These are phyloP conservation scores for Diplodia intermedia DNA, from an alignment of 2,329 filamentous ascomycete species.

Conservation along the genomic window DNA sequence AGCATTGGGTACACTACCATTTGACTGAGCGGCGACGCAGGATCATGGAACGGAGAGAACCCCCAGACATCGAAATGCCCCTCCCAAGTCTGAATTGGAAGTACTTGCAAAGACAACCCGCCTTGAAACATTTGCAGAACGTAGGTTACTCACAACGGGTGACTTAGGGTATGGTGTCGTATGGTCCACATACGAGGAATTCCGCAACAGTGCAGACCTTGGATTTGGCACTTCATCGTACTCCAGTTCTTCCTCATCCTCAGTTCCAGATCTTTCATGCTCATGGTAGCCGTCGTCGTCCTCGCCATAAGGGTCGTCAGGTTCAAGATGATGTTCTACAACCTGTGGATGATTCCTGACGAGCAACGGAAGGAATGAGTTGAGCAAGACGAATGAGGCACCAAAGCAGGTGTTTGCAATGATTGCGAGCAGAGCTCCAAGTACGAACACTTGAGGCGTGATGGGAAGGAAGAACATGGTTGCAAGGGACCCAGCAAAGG, in stretches of 20 bases:
- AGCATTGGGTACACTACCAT: neutral
- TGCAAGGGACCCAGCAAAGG: conserved; percentile 76
- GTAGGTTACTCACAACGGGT: conserved; percentile 23
- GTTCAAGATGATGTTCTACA: conserved; percentile 30
- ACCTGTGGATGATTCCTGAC: conserved; percentile 81
- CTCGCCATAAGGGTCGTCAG: conserved; percentile 39
- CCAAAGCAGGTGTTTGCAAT: conserved; percentile 94
- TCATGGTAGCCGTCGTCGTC: conserved; percentile 40
- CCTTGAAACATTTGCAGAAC: neutral
- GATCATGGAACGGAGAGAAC: neutral
- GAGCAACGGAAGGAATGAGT: conserved; percentile 90
- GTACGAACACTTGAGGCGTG: conserved; percentile 74
- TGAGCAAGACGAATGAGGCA: conserved; percentile 91
- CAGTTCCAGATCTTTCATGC: conserved; percentile 15
- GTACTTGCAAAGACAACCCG: neutral
- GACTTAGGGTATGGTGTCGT: conserved; percentile 18
- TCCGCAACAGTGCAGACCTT: conserved; percentile 22
- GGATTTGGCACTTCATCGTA: conserved; percentile 2
- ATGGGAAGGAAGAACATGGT: conserved; percentile 91
- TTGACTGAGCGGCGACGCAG: too few species aligned
- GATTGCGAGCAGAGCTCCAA: conserved; percentile 85
- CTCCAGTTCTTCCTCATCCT: conserved; percentile 10
- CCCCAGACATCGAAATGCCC: neutral
- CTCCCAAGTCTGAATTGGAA: neutral
- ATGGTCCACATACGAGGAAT: conserved; percentile 16